Evolutionary conservation across 2,329 filamentous ascomycete genomes (phyloP).

Genomic region (Penicillium corylophilum): DNA sequence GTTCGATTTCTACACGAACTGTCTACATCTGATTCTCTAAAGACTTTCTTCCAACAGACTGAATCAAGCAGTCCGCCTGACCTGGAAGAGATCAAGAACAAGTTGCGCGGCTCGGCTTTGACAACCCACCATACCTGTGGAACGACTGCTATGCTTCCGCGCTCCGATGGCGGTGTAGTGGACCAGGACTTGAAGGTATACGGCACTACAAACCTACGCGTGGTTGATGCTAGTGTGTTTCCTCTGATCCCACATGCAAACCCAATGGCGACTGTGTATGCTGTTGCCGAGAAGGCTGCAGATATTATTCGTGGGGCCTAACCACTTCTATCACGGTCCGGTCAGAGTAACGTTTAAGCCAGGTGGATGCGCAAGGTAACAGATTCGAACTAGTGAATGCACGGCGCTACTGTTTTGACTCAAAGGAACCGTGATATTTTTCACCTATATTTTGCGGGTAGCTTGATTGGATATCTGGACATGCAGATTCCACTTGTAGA

Average conservation of each 20-base stretch:
- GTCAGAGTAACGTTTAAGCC: no score
- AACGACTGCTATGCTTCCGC: constrained; percentile 31
- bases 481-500: no score
- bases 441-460: not conserved
- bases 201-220: constrained; percentile 33
- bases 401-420: no score
- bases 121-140: constrained; percentile 16
- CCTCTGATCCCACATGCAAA: constrained; percentile 39
- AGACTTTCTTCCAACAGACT: constrained; percentile 5
- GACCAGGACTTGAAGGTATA: constrained; percentile 30
- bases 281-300: constrained; percentile 35
- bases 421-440: not conserved
- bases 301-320: constrained; percentile 24
- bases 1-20: constrained; percentile 6
- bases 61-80: not conserved
- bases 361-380: no score
- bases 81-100: constrained; percentile 13
- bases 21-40: not conserved
- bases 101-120: constrained; percentile 2
- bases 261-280: constrained; percentile 40
- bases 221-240: constrained; percentile 40
- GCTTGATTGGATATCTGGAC: not conserved
- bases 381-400: no score
- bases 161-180: constrained; percentile 32
- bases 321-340: not conserved